Conservation (phyloP, 768 basidiomycete species). For the Suillus plorans region DNA sequence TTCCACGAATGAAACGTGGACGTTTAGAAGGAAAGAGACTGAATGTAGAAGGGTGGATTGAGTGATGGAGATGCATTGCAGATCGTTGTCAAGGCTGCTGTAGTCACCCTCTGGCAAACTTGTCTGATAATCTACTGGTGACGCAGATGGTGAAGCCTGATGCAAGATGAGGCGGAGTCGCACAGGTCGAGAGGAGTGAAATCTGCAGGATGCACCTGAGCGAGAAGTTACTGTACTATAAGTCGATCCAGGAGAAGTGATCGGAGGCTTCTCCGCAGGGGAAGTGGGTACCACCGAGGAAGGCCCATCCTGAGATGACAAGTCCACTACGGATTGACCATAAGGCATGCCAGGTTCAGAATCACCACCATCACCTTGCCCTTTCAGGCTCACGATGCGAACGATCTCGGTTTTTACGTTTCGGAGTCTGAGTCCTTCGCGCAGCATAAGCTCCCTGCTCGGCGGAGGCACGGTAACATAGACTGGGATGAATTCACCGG, state of each 20-base stretch:
- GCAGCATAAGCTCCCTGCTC: conserved; percentile 59
- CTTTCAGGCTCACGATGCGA: conserved; percentile 58
- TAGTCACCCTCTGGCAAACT: conserved; percentile 44
- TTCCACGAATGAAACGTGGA: conserved; percentile 78
- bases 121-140: conserved; percentile 47
- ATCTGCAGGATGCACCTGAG: conserved; percentile 90
- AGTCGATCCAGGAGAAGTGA: conserved; percentile 34
- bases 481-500: conserved; percentile 73
- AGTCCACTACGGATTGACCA: neutral
- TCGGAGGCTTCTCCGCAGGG: conserved; percentile 34
- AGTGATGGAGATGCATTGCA: conserved; percentile 73
- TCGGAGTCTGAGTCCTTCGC: conserved; percentile 70
- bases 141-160: conserved; percentile 48
- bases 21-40: conserved; percentile 74
- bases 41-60: conserved; percentile 81
- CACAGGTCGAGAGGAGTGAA: conserved; percentile 74
- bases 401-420: conserved; percentile 82
- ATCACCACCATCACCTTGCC: conserved; percentile 37
- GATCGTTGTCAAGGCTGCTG: conserved; percentile 52
- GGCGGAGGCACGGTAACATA: conserved; percentile 84
- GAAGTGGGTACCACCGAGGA: conserved; percentile 27
- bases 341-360: neutral
- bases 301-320: conserved; percentile 28
- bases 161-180: conserved; percentile 82
- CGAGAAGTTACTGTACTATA: conserved; percentile 62